Base-by-base conservation (phyloP, 441 rosid genomes). In the Bruguiera hainesii region DNA sequence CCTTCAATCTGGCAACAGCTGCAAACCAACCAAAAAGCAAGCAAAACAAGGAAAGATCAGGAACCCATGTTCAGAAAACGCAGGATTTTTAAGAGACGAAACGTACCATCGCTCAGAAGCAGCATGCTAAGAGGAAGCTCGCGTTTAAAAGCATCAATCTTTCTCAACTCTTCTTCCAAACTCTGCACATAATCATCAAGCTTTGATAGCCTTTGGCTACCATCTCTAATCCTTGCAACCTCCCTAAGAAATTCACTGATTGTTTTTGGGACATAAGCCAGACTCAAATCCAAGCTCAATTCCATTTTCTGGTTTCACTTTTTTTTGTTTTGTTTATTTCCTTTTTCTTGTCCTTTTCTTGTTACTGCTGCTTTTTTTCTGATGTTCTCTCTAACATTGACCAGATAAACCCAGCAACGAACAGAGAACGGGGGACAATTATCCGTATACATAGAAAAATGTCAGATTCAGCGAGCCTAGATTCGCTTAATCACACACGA, bases 111-210 rank as follows among this genome's bases (percentile, higher is more conserved):
- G 56, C 80, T 85, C 72, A 95, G 60, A 49, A 95, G 81, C 64
- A 92, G 78, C 82, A 95, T 80, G 77, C 85, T 87, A 42, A 90
- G 87, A 82, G 99, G 99, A 61, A 95, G 90, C 82, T 95, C 89
- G 58, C 96, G 93, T 64, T 87, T 77, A 74, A 80, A 90, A 57
- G 82, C 85, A 53, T 92, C 88, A 71, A 95, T 89, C 89, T 92
- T 95, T 65, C 71, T 76, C 89, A 82, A 75, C 78, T 95, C 99
- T 60, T 87, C 90, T 71, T 92, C 96, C 73, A 95, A 83, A 33
- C 80, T 71, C 68, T 76, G 68, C 65, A 91, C 65, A 72, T 77
- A 82, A 64, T 79, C 88, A 21, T 86, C 85, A 35, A 89, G 70
- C 71, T 77, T 81, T 37, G 84, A 65, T 21, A 65, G 72, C 69